These are phyloP conservation scores for Scheffersomyces quercinus DNA, from an alignment of 1,139 yeast species.

Conservation along the genomic window DNA sequence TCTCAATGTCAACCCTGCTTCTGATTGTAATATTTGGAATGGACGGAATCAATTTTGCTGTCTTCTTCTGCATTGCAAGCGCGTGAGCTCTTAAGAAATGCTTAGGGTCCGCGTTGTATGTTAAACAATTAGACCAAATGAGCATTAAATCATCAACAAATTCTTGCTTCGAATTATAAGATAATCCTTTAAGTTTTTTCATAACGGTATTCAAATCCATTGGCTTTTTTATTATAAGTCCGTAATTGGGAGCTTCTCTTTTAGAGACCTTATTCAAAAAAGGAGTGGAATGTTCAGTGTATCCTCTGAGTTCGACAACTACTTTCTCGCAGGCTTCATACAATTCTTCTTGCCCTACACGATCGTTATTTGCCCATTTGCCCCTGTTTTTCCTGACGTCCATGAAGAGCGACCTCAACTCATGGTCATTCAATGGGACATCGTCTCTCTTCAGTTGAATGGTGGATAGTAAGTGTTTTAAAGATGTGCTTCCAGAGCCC, in stretches of 20 bases:
- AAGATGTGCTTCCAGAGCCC: conserved; percentile 81
- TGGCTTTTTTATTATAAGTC: conserved; percentile 83
- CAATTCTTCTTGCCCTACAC: conserved; percentile 94
- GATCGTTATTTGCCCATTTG: conserved; percentile 94
- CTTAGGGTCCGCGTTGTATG: conserved; percentile 92
- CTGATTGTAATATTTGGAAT: conserved; percentile 87
- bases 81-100: conserved; percentile 93
- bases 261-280: conserved; percentile 92
- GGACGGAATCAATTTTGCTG: conserved; percentile 70
- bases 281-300: conserved; percentile 96
- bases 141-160: conserved; percentile 92
- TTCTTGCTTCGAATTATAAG: conserved; percentile 79
- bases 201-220: conserved; percentile 96
- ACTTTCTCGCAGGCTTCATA: conserved; percentile 98
- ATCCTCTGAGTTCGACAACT: conserved; percentile 82
- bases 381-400: conserved; percentile 95
- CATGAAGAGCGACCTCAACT: conserved; percentile 78
- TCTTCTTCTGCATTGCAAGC: conserved; percentile 90
- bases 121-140: conserved; percentile 92
- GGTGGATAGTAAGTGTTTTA: conserved; percentile 75
- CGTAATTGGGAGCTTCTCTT: conserved; percentile 96
- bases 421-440: conserved; percentile 77
- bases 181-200: conserved; percentile 80
- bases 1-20: conserved; percentile 83
- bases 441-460: conserved; percentile 80